Conservation (phyloP, 495 filamentous ascomycete species). For the Penicillium bialowiezense region DNA sequence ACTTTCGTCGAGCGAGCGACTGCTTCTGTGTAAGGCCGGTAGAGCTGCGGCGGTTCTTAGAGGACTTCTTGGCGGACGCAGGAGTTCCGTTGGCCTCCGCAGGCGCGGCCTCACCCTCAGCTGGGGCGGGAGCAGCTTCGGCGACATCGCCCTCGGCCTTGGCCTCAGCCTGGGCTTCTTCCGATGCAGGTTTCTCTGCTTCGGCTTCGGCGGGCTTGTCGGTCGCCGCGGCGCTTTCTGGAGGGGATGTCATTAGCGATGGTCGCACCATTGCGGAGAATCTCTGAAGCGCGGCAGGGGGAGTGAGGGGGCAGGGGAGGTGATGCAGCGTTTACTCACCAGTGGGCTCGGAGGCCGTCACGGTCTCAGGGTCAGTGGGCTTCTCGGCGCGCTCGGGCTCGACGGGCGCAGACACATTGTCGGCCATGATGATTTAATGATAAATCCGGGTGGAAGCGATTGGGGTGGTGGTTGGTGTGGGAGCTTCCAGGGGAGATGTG, state of each 20-base stretch:
- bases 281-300: not conserved
- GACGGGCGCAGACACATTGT: conserved; percentile 35
- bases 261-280: conserved; percentile 19
- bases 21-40: too few relatives aligned
- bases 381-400: conserved; percentile 18
- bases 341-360: conserved; percentile 24
- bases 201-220: conserved; percentile 32
- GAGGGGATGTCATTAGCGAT: conserved; percentile 23
- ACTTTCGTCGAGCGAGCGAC: conserved; percentile 84
- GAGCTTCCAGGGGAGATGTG: conserved; percentile 32
- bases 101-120: conserved; percentile 25
- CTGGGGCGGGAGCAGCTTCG: conserved; percentile 24
- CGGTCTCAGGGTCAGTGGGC: conserved; percentile 15
- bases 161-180: conserved; percentile 21
- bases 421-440: conserved; percentile 38
- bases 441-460: not conserved
- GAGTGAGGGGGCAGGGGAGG: not conserved
- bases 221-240: conserved; percentile 24
- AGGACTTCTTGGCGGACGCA: conserved; percentile 42
- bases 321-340: conserved; percentile 26
- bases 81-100: conserved; percentile 45
- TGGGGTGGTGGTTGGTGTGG: conserved; percentile 10
- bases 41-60: conserved; percentile 64
- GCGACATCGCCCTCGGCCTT: conserved; percentile 29
- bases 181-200: conserved; percentile 24